phyloP scores from a whole-genome alignment of 306 rosid species.

The Alnus glutinosa region DNA sequence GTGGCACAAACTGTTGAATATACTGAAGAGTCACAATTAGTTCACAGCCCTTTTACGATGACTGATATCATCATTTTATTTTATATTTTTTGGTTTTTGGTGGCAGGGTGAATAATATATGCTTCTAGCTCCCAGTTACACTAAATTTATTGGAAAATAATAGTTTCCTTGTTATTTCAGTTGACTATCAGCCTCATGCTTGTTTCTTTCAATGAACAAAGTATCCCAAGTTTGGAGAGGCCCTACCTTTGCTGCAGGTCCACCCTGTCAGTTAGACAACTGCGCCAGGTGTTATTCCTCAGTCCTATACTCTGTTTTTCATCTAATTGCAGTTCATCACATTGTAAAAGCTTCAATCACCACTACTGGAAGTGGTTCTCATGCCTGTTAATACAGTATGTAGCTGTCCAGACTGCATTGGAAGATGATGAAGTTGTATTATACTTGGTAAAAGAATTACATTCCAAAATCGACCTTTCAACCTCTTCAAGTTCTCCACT shows the following conservation, averaged over 20 bases:
- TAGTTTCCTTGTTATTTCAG: slow-evolving; percentile 40
- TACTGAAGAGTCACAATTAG: not conserved
- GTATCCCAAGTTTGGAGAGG: slow-evolving; percentile 48
- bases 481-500: slow-evolving; percentile 15
- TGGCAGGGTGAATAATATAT: not conserved
- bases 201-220: slow-evolving; percentile 61
- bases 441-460: slow-evolving; percentile 45
- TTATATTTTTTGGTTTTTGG: not conserved
- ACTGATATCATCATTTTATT: not conserved
- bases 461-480: slow-evolving; percentile 29
- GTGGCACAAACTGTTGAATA: slow-evolving; percentile 10
- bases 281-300: slow-evolving; percentile 55
- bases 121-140: slow-evolving; percentile 2
- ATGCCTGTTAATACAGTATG: slow-evolving; percentile 47
- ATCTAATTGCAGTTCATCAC: not conserved
- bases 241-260: slow-evolving; percentile 66
- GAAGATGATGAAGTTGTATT: slow-evolving; percentile 52
- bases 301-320: slow-evolving; percentile 15
- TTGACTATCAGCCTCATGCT: slow-evolving; percentile 49
- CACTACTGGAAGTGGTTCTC: slow-evolving; percentile 23
- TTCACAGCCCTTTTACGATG: not conserved
- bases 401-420: slow-evolving; percentile 45
- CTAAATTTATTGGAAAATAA: slow-evolving; percentile 12
- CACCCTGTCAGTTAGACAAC: slow-evolving; percentile 44
- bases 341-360: not conserved